These are phyloP conservation scores for Salvia sclarea DNA, from an alignment of 305 asterid genomes.

Conservation along the genomic window DNA sequence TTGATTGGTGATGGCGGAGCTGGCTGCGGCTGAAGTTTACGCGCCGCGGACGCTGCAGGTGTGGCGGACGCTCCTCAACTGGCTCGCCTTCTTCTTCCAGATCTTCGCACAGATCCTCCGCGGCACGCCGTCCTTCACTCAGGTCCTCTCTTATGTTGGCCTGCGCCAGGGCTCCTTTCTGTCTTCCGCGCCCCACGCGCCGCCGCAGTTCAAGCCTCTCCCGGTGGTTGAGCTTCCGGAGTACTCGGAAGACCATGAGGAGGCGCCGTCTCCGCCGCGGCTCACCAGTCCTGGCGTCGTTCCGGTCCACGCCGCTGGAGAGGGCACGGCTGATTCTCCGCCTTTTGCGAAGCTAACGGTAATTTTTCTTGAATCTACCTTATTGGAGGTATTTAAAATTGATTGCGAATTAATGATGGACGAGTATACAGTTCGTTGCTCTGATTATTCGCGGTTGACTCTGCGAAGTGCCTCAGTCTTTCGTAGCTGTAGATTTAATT, in stretches of 20 bases:
- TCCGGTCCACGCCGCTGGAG: constrained; percentile 34
- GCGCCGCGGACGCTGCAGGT: constrained; percentile 77
- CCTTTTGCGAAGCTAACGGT: constrained; percentile 64
- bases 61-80: constrained; percentile 82
- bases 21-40: constrained; percentile 75
- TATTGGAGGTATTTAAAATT: constrained; percentile 10
- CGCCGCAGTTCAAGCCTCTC: constrained; percentile 74
- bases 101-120: constrained; percentile 89
- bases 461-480: constrained; percentile 22
- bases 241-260: constrained; percentile 40
- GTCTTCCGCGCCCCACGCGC: constrained; percentile 48
- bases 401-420: constrained; percentile 18
- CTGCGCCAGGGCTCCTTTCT: constrained; percentile 51
- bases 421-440: constrained; percentile 18
- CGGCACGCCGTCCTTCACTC: constrained; percentile 70
- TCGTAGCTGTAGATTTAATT: constrained; percentile 26
- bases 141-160: constrained; percentile 70
- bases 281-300: constrained; percentile 32
- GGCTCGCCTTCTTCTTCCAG: constrained; percentile 84
- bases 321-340: constrained; percentile 30
- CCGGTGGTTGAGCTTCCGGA: constrained; percentile 75
- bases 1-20: constrained; percentile 63
- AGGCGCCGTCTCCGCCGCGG: constrained; percentile 34
- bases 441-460: constrained; percentile 37
- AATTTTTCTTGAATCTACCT: constrained; percentile 19